Base-by-base conservation (phyloP, 208 protist species). In the Vickermania spadyakhi region DNA sequence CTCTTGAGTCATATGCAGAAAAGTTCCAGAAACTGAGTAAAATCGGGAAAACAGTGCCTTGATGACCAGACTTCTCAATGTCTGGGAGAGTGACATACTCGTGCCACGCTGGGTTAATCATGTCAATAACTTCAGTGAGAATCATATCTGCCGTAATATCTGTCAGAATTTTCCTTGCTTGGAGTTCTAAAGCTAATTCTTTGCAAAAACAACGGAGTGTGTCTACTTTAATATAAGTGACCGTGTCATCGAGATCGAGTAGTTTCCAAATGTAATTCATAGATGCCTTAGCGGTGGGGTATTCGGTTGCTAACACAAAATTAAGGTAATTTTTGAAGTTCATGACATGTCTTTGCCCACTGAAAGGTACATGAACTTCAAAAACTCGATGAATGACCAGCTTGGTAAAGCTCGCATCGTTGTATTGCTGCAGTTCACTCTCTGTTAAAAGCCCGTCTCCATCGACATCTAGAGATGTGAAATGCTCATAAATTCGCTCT, bases 261-360 rank as follows among this genome's bases (percentile, higher is more conserved):
- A 93, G 58, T 7, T 60, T 62, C 82, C 86, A 96, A 28, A 96
- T 90, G 73, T 95, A 96, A 56, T 79, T 79, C 65, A 94, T 79
- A 21, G 86, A 72, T 26, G 86, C 73, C 2, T 70, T 57, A n/a
- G 82, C 86, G n/a, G 77, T 72, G 13, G 85, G 77, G 73, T 97
- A 77, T 66, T 93, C 83, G 11, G 78, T 92, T 3, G 92, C 89
- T 36, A 97, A 87, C 26, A 97, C 88, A 82, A 97, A 97, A 66
- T 96, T 86, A 11, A 97, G 62, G 58, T 91, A 97, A 1, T 79
- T 89, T 63, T 95, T 94, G 73, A 91, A 97, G 64, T 96, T 86
- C 84, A 97, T 96, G 42, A 94, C 64, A 59, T 89, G 79, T 0
- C 74, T 64, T 21, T 62, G 62, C 27, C 78, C 72, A 58, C 70